phyloP scores from a whole-genome alignment of 768 basidiomycete species.

The Leccinum variicolor region DNA sequence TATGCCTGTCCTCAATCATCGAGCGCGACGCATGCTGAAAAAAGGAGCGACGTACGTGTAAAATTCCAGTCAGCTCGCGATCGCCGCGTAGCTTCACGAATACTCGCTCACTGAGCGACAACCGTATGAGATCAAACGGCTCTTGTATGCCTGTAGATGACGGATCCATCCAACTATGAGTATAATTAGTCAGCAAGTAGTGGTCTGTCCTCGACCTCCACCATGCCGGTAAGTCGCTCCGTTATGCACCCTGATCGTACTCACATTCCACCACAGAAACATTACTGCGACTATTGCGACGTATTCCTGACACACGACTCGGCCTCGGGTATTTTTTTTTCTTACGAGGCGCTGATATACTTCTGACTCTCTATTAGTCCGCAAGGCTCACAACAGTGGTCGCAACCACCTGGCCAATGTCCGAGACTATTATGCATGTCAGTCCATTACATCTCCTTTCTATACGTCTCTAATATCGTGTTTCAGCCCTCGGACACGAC shows the following conservation, averaged over 20 bases:
- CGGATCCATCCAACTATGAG: constrained; percentile 53
- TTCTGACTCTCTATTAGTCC: constrained; percentile 49
- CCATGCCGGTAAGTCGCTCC: constrained; percentile 61
- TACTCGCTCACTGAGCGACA: constrained; percentile 95
- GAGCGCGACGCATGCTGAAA: not conserved
- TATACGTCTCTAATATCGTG: constrained; percentile 8
- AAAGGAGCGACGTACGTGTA: constrained; percentile 70
- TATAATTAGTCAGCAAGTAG: constrained; percentile 27
- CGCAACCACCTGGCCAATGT: constrained; percentile 97
- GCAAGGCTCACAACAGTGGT: constrained; percentile 98
- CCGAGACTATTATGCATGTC: constrained; percentile 94
- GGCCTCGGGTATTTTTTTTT: constrained; percentile 61
- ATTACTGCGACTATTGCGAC: constrained; percentile 93
- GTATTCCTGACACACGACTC: constrained; percentile 95
- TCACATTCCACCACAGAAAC: constrained; percentile 54
- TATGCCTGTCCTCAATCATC: constrained; percentile 67
- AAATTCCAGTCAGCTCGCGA: constrained; percentile 82
- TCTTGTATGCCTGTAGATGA: constrained; percentile 81
- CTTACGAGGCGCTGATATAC: not conserved
- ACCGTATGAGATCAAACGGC: constrained; percentile 94
- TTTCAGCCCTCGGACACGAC: constrained; percentile 82
- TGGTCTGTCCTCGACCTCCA: constrained; percentile 24
- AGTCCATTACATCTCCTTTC: constrained; percentile 20
- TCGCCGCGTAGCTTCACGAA: constrained; percentile 97
- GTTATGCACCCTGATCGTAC: not conserved